Conservation (phyloP, 805 yeast genomes). For the Cyberlindnera mycetangii region DNA sequence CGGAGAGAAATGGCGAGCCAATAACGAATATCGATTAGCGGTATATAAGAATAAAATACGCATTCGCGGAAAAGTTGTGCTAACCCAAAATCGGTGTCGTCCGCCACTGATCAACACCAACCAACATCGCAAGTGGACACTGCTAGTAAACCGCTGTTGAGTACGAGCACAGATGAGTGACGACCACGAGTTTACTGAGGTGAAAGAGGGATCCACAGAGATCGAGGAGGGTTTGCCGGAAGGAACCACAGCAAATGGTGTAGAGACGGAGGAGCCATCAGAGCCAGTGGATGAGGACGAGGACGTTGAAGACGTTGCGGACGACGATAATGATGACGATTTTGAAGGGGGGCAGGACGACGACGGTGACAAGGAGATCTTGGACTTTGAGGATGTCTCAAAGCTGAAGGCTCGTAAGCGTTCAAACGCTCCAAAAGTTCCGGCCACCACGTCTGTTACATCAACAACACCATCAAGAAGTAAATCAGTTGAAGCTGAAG, state of each 20-base stretch:
- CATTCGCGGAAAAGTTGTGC: neutral
- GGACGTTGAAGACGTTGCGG: slow-evolving; percentile 5
- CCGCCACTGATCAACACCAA: neutral
- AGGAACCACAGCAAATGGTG: neutral
- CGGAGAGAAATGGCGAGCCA: too few relatives aligned
- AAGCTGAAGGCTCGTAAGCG: slow-evolving; percentile 24
- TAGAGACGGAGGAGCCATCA: neutral
- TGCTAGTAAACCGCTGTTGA: neutral
- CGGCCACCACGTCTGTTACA: slow-evolving; percentile 1
- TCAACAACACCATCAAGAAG: neutral
- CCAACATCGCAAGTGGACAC: neutral
- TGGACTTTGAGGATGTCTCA: slow-evolving; percentile 30
- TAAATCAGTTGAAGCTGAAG: slow-evolving; percentile 6
- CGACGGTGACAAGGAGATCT: slow-evolving; percentile 8
- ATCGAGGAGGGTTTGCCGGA: neutral
- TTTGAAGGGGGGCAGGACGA: slow-evolving; percentile 5
- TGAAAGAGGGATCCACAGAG: neutral
- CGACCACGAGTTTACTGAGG: neutral
- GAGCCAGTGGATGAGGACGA: slow-evolving; percentile 1
- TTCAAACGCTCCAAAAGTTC: slow-evolving; percentile 7
- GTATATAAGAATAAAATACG: neutral
- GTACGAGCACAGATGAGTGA: neutral
- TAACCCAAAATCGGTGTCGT: neutral
- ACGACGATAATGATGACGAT: slow-evolving; percentile 7
- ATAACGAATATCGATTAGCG: neutral